Percentiles rank a stretch among this genome's conserved stretches.
Evolutionary conservation across 2,329 filamentous ascomycete species (phyloP).

Genomic region (Allantophomopsis lycopodina): DNA sequence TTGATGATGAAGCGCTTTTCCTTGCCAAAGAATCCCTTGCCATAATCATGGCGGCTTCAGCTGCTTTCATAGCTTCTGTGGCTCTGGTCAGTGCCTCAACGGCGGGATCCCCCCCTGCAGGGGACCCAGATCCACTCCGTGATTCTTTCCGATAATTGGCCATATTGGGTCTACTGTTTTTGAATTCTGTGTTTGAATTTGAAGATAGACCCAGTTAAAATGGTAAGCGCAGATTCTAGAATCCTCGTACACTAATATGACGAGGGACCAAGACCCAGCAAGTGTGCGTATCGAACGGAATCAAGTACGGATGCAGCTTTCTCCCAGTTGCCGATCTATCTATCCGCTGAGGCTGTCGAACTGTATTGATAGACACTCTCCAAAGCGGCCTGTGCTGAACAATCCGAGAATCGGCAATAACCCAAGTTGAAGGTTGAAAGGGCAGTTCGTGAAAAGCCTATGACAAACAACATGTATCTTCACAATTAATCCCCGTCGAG

Average conservation of each 20-base stretch:
- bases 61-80: conserved; percentile 17
- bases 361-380: too few relatives aligned
- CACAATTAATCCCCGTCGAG: too few relatives aligned
- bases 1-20: neutral
- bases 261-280: neutral
- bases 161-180: neutral
- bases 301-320: too few relatives aligned
- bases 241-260: too few relatives aligned
- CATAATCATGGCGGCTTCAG: conserved; percentile 17
- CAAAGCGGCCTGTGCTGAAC: too few relatives aligned
- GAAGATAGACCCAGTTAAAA: neutral
- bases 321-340: too few relatives aligned
- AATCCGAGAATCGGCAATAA: too few relatives aligned
- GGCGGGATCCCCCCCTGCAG: neutral
- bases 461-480: too few relatives aligned
- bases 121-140: neutral
- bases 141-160: neutral
- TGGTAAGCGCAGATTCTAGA: neutral
- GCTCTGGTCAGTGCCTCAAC: conserved; percentile 5
- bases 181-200: neutral
- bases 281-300: too few relatives aligned
- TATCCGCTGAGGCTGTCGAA: too few relatives aligned
- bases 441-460: too few relatives aligned
- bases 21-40: conserved; percentile 15
- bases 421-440: too few relatives aligned